Conservation (phyloP, 495 filamentous ascomycete species). For the Lophiotrema nucula region DNA sequence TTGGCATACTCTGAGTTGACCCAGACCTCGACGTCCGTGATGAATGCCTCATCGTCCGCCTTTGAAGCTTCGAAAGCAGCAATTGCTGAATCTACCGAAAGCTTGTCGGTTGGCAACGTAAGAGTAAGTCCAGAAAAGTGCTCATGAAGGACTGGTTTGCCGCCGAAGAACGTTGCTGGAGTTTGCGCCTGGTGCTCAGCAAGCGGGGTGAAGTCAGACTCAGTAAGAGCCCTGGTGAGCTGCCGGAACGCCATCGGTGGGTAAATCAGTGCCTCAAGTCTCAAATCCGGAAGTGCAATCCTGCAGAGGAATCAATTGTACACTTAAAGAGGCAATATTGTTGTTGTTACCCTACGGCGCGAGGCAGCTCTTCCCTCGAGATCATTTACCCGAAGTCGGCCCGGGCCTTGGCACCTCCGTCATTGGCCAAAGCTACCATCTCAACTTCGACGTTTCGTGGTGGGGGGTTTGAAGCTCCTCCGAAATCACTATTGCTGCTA, state of each 20-base stretch:
- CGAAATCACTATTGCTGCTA: no score
- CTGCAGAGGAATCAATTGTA: no score
- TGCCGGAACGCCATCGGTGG: constrained; percentile 28
- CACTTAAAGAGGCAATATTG: no score
- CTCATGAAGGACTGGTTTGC: constrained; percentile 77
- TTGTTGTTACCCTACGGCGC: no score
- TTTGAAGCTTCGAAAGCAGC: constrained; percentile 24
- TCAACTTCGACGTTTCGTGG: no score
- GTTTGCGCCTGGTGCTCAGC: constrained; percentile 80
- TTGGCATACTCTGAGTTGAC: constrained; percentile 70
- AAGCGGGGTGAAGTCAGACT: constrained; percentile 66
- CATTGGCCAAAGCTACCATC: constrained; percentile 2
- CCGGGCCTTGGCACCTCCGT: neutral
- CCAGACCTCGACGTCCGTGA: constrained; percentile 66
- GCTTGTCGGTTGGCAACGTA: constrained; percentile 47
- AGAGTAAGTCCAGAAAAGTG: constrained; percentile 64
- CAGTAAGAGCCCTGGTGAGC: constrained; percentile 42
- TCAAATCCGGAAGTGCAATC: no score
- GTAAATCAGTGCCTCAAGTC: no score
- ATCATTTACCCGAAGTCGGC: neutral
- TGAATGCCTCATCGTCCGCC: constrained; percentile 42
- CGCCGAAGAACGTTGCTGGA: constrained; percentile 76
- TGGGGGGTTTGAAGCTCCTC: no score
- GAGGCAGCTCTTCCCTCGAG: no score
- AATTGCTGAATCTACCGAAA: constrained; percentile 33